These are phyloP conservation scores for Pouteria campechiana DNA, from an alignment of 179 eudicot genomes.

Conservation along the genomic window DNA sequence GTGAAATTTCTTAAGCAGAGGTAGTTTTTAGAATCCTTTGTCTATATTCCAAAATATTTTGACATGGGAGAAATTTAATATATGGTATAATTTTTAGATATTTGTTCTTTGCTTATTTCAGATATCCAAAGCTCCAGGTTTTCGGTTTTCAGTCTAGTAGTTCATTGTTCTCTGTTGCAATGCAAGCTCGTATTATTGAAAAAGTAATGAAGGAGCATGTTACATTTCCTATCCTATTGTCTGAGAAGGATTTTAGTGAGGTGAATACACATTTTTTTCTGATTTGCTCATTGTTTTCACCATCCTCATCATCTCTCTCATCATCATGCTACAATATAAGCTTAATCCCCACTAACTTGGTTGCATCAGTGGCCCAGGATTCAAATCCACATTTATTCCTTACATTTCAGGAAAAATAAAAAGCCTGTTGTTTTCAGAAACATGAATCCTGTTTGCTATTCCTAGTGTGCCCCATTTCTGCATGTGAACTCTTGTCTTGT, in stretches of 20 bases:
- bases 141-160: conserved; percentile 49
- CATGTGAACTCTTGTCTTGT: too few species aligned
- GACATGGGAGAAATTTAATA: neutral
- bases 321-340: neutral
- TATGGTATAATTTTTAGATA: neutral
- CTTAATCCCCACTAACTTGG: neutral
- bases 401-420: neutral
- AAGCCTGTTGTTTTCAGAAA: neutral
- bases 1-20: conserved; percentile 79
- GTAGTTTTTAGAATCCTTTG: conserved; percentile 26
- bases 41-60: conserved; percentile 3
- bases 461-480: too few species aligned
- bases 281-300: neutral
- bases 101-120: conserved; percentile 9
- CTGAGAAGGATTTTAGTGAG: conserved; percentile 50
- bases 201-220: conserved; percentile 48
- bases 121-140: conserved; percentile 66
- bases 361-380: neutral
- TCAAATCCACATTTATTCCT: neutral
- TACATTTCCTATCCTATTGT: conserved; percentile 65
- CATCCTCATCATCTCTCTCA: neutral
- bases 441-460: too few species aligned
- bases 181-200: conserved; percentile 19
- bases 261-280: conserved; percentile 16
- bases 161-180: conserved; percentile 19